Evolutionary conservation across 2,329 filamentous ascomycete genomes (phyloP).

Genomic region (Capronia coronata): DNA sequence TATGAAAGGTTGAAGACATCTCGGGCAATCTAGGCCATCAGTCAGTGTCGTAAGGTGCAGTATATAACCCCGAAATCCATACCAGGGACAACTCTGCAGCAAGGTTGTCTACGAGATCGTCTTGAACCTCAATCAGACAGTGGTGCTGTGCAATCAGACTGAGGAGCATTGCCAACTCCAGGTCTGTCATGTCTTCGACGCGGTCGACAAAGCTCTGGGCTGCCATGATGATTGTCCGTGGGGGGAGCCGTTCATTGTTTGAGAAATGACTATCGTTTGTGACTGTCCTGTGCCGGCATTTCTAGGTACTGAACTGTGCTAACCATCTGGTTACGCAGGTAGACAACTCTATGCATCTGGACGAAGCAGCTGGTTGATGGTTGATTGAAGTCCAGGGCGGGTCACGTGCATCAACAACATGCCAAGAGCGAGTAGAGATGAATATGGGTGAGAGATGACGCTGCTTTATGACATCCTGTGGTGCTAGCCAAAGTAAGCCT

Average conservation of each 20-base stretch:
- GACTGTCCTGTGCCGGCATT: too few relatives aligned
- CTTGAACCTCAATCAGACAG: slow-evolving; percentile 73
- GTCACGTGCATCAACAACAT: background rate
- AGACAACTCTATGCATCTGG: too few relatives aligned
- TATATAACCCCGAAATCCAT: slow-evolving; percentile 12
- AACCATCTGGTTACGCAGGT: too few relatives aligned
- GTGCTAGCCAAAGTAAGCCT: background rate
- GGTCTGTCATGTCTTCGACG: slow-evolving; percentile 72
- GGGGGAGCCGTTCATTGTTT: background rate
- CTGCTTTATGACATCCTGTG: background rate
- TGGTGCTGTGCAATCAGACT: slow-evolving; percentile 77
- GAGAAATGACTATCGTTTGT: background rate
- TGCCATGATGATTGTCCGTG: slow-evolving; percentile 48
- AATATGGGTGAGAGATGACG: background rate
- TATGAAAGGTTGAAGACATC: slow-evolving; percentile 67
- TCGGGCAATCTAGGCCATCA: slow-evolving; percentile 51
- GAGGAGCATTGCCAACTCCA: slow-evolving; percentile 79
- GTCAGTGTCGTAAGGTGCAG: background rate
- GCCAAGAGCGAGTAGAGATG: background rate
- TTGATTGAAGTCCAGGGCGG: background rate
- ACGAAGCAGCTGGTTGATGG: background rate
- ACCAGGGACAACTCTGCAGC: slow-evolving; percentile 68
- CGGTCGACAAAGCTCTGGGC: slow-evolving; percentile 57
- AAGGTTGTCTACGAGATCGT: slow-evolving; percentile 58
- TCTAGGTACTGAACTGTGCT: too few relatives aligned